Evolutionary conservation across 805 yeast genomes (phyloP), one percentile per base, ranked within the genome.

Genomic region (Candida stauntonica): DNA sequence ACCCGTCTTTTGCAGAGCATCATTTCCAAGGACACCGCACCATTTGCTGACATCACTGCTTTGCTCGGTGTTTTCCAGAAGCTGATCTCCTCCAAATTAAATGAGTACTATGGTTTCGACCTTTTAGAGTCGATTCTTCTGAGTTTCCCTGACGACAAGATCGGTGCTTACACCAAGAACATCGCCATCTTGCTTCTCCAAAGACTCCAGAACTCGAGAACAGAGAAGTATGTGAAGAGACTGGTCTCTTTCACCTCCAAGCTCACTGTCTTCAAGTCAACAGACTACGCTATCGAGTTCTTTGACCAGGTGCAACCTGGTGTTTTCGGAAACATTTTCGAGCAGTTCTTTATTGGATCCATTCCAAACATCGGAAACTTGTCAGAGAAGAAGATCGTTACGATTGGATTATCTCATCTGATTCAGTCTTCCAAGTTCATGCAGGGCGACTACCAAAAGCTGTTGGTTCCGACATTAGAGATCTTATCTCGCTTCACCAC

Each of bases 31-130:
- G 69, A 69, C 29, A 49, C 53, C 8, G 37, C 50, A 3, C 51
- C 61, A 2, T 70, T 63, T 33, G 51, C 54, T n/a, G 73, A 70
- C 34, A 58, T 87, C 29, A 75, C 84, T 26, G 95, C 97, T 3
- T 74, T 93, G 21, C 67, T 93, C 29, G 99, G 99, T 28, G 95
- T 93, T n/a, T 94, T 86, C 69, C 99, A 94, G 64, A 87, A 89
- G 59, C 68, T 93, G 48, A 77, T 93, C 36, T 79, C 96, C 1
- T 86, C 97, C 0, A 84, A 82, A 48, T 72, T 78, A 13, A 82
- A 87, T 52, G 98, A 93, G 52, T 63, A 64, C 27, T 73, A 77
- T 52, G 98, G 97, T 2, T 83, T 93, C 60, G 98, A 93, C 40
- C 65, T 93, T 30, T 63, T 93, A 31, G 89, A 85, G 56, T 65